These are phyloP conservation scores for Ramularia endophylla DNA, from an alignment of 2,329 filamentous ascomycete genomes.

Conservation along the genomic window DNA sequence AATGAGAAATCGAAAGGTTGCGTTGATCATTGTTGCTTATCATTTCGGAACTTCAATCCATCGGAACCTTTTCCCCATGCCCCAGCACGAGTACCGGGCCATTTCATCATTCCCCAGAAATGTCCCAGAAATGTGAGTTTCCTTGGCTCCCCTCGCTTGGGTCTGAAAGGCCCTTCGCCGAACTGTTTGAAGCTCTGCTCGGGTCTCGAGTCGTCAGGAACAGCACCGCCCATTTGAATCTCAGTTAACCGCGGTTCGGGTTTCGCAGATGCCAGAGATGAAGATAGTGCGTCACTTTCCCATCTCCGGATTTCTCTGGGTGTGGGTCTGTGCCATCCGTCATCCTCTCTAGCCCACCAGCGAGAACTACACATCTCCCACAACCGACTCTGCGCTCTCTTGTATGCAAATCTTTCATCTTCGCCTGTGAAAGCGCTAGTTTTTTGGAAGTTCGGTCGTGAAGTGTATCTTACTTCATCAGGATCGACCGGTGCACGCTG, in stretches of 20 bases:
- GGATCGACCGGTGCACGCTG: constrained; percentile 30
- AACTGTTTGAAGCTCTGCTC: constrained; percentile 39
- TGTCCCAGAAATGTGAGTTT: constrained; percentile 49
- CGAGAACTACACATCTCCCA: constrained; percentile 73
- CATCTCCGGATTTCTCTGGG: constrained; percentile 59
- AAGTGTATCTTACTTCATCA: constrained; percentile 23
- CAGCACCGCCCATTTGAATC: constrained; percentile 17
- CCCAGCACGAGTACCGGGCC: constrained; percentile 40
- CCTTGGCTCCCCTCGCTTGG: constrained; percentile 39
- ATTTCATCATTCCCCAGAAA: constrained; percentile 49
- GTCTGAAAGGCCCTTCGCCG: constrained; percentile 25
- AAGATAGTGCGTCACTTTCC: constrained; percentile 42
- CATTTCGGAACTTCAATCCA: constrained; percentile 37
- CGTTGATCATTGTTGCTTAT: constrained; percentile 23
- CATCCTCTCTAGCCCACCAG: constrained; percentile 61
- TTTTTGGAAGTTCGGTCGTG: constrained; percentile 57
- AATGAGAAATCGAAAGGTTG: too few species aligned
- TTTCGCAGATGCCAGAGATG: not conserved
- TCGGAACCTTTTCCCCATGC: constrained; percentile 48
- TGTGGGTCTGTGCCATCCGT: constrained; percentile 64
- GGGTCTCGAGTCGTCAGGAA: constrained; percentile 27
- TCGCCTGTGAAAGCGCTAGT: constrained; percentile 68
- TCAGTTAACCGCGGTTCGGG: constrained; percentile 8
- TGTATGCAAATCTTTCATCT: constrained; percentile 76
- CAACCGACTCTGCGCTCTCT: constrained; percentile 66